phyloP scores from a whole-genome alignment of 176 grass and related monocot species.

The Avena sativa region DNA sequence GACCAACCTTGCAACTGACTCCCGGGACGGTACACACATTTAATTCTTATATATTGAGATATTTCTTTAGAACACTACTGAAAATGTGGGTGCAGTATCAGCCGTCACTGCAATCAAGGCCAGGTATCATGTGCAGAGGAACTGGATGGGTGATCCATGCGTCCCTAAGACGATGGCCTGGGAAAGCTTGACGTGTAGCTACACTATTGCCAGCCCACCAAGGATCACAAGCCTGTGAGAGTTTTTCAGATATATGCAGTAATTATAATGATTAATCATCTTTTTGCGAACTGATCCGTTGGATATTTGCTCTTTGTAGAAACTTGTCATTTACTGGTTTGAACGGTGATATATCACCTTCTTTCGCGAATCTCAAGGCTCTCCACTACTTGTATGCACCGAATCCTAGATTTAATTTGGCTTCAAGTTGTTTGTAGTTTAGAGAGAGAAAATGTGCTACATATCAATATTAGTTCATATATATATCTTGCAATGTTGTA shows the following conservation, averaged over 20 bases:
- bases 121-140: slow-evolving; percentile 50
- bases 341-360: slow-evolving; percentile 46
- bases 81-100: slow-evolving; percentile 20
- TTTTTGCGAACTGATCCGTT: too few species aligned
- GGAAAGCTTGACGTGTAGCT: slow-evolving; percentile 67
- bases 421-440: slow-evolving; percentile 28
- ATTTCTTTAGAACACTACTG: too few species aligned
- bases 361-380: slow-evolving; percentile 47
- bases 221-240: slow-evolving; percentile 46
- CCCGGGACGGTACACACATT: slow-evolving; percentile 43
- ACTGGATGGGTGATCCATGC: slow-evolving; percentile 75
- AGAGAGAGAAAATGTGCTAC: too few species aligned
- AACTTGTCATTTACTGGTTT: slow-evolving; percentile 55
- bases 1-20: neutral
- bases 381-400: slow-evolving; percentile 53
- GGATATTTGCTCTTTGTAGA: slow-evolving; percentile 20
- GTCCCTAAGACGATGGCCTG: slow-evolving; percentile 52
- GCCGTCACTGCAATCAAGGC: slow-evolving; percentile 55
- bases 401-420: neutral
- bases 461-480: too few species aligned
- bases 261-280: too few species aligned
- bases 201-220: slow-evolving; percentile 40
- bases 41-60: too few species aligned
- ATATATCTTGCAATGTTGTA: too few species aligned
- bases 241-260: too few species aligned